Evolutionary conservation across 2,329 filamentous ascomycete species (phyloP).

Genomic region (Onygena corvina): DNA sequence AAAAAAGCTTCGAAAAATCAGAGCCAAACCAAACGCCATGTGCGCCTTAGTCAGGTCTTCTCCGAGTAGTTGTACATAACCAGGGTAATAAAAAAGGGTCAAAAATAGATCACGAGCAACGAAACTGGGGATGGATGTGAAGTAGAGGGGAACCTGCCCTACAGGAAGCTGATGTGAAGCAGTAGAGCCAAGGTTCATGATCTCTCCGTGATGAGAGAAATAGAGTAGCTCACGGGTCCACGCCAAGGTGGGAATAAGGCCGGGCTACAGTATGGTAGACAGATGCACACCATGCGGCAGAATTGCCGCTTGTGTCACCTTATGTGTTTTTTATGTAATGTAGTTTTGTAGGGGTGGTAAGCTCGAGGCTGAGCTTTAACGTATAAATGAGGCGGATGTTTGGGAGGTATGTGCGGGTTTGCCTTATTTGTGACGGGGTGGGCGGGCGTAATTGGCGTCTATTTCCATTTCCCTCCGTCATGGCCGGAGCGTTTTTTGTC

Average conservation of each 20-base stretch:
- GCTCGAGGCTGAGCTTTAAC: not conserved
- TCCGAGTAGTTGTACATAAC: not conserved
- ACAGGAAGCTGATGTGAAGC: not conserved
- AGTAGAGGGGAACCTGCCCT: not conserved
- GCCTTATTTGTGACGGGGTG: too few species aligned
- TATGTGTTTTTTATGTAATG: not conserved
- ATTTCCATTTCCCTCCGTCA: slow-evolving; percentile 5
- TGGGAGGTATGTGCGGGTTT: not conserved
- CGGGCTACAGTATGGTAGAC: not conserved
- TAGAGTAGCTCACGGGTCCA: not conserved
- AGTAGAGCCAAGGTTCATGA: not conserved
- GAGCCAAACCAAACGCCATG: not conserved
- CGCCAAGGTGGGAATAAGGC: not conserved
- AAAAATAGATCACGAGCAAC: too few species aligned
- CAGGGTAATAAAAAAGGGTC: not conserved
- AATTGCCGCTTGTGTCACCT: not conserved
- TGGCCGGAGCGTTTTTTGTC: not conserved
- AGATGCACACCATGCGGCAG: not conserved
- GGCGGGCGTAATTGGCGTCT: not conserved
- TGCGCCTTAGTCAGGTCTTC: not conserved
- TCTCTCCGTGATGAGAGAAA: not conserved
- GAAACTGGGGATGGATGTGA: not conserved
- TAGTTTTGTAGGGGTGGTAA: not conserved
- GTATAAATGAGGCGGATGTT: not conserved
- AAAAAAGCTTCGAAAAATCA: not conserved